Evolutionary conservation across 129 eudicot genomes (phyloP), one percentile per base, ranked within the genome.

Genomic region (Mikania micrantha): DNA sequence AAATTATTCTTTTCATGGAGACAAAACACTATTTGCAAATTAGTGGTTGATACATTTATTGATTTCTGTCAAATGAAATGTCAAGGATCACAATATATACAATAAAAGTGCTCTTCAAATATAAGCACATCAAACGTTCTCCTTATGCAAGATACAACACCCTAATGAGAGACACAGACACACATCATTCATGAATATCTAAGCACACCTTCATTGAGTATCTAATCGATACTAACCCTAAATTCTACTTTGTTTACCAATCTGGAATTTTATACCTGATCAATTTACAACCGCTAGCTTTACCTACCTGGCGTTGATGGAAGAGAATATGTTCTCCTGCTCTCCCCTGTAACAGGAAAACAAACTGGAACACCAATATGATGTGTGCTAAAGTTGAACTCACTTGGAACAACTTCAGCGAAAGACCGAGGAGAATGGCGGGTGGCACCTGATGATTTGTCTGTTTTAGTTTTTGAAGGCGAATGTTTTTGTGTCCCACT

Each of bases 351-450:
- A 19, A 42, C 13, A 10, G 66, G 72, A 22, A 52, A 53, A 52
- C 45, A 65, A 13, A 42, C 25, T 7, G 28, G 63, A 48, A 17
- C 45, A 13, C 72, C 65, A 24, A 52, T 54, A 74, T 66, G 67
- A 28, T 50, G 68, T 20, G 69, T 32, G 10, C 76, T 60, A 22
- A 48, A 73, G 21, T 74, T 76, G 36, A 77, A 13, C 58, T 83
- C 81, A 67, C 80, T 54, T 0, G 83, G 82, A 67, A 73, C 66
- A 50, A 64, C 66, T 71, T 85, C 87, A 38, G 73, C 85, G 44
- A 77, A 79, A 19, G 87, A 87, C 50, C 71, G 59, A 32, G 90
- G 85, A 49, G 95, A 84, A 60, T 70, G 85, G 17, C 63, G 87
- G 25, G 74, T 42, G 39, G 64, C 11, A 47, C 58, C 36, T 57